Conservation (phyloP, 108 stramenopile genomes). For the Pseudonitzschia delicatissima region DNA sequence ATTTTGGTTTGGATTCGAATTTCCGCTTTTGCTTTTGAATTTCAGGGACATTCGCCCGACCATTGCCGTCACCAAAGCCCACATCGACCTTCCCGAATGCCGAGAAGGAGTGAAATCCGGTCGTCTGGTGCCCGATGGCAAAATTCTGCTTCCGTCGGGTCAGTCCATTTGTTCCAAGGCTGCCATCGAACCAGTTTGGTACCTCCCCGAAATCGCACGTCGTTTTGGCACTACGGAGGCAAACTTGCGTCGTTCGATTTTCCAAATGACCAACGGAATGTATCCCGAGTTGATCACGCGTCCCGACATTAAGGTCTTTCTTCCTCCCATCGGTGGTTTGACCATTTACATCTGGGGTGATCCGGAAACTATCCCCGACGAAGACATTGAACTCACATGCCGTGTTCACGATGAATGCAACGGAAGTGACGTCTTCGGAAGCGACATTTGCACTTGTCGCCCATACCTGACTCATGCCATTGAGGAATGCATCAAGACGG, state of each 20-base stretch:
- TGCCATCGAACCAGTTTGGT: slow-evolving; percentile 99
- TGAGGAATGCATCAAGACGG: slow-evolving; percentile 98
- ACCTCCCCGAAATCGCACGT: slow-evolving; percentile 96
- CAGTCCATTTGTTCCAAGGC: slow-evolving; percentile 95
- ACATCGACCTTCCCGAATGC: slow-evolving; percentile 97
- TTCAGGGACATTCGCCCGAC: slow-evolving; percentile 94
- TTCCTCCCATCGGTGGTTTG: slow-evolving; percentile 98
- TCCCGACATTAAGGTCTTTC: slow-evolving; percentile 95
- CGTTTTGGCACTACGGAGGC: slow-evolving; percentile 94
- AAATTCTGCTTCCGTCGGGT: slow-evolving; percentile 85
- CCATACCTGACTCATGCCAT: slow-evolving; percentile 99
- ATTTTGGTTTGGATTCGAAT: not conserved
- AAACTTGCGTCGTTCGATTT: slow-evolving; percentile 89
- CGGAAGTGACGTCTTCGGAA: slow-evolving; percentile 97
- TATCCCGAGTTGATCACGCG: slow-evolving; percentile 98
- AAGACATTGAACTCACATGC: slow-evolving; percentile 94
- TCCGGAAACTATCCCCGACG: slow-evolving; percentile 94
- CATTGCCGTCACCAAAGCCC: slow-evolving; percentile 99
- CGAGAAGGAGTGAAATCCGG: slow-evolving; percentile 87
- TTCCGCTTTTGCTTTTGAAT: not conserved
- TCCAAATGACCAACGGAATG: slow-evolving; percentile 98
- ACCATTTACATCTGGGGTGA: slow-evolving; percentile 99
- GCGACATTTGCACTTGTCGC: slow-evolving; percentile 96
- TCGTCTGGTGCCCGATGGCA: slow-evolving; percentile 90
- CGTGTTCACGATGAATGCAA: slow-evolving; percentile 99